Evolutionary conservation across 2,329 filamentous ascomycete genomes (phyloP), one percentile per base, ranked within the genome.

Genomic region (Fusarium globosum): DNA sequence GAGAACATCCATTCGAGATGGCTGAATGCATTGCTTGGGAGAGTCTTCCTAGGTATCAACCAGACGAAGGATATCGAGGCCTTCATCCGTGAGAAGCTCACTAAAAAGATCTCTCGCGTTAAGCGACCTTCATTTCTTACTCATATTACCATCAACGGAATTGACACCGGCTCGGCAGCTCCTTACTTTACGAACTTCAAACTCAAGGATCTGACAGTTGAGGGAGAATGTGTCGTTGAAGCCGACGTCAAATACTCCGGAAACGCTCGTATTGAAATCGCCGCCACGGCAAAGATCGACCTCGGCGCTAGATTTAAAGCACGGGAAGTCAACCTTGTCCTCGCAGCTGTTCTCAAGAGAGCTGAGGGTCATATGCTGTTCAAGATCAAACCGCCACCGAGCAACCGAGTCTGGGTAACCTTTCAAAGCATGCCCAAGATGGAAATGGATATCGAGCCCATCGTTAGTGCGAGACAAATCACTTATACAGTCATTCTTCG

Each of bases 341-440:
- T 99, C 41, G 94, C 96, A 7, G 94, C 95, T 7, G 92, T 96
- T 2, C 82, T 98, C 64, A 95, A 94, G 80, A 93, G 92, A 76
- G 85, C 98, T 4, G 94, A 97, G 77, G 96, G 96, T 1, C 96
- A 97, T 77, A 83, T 94, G 51, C 84, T 97, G 36, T 87, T 98
- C 78, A 93, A 94, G 78, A 91, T 98, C 81, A 99, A 99, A 81
- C 94, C 96, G 12, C 94, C 96, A 21, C 96, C 96, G 2, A 98
- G 95, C 82, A 99, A 99, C 81, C 90, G 96, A 45, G 82, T 97
- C n/a, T 99, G 96, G 96, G 90, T 98, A 75, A 92, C 95, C 2
- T 99, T 99, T 79, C 94, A 97, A 80, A 91, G 91, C n/a, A 94
- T 95, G 87, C 96, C 96, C 23, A 95, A 96, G 79, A 93, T 99